A percentile compares a stretch with the other conserved stretches of the same genome.
Conservation (phyloP, 345 rosid species). For the Ricinus communis region DNA sequence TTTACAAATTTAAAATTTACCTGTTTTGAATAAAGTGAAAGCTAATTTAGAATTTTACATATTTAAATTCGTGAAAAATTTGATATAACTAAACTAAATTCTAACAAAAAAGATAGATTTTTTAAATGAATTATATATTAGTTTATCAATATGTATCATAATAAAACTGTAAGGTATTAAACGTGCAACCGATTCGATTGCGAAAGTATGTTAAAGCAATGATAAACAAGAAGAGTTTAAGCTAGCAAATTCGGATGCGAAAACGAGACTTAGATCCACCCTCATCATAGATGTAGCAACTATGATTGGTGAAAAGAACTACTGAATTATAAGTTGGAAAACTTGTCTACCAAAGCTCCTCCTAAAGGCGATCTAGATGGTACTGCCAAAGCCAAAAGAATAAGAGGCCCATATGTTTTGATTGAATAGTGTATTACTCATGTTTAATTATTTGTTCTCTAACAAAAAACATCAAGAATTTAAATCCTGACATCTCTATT, state of each 20-base stretch:
- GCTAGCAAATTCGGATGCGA: too few relatives aligned
- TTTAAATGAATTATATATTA: too few relatives aligned
- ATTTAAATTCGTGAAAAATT: too few relatives aligned
- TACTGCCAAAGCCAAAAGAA: not conserved
- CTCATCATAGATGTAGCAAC: not conserved
- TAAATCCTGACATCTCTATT: not conserved
- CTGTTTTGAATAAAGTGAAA: too few relatives aligned
- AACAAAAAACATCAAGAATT: not conserved
- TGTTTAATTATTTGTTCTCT: not conserved
- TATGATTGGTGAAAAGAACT: not conserved
- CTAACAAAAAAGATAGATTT: too few relatives aligned
- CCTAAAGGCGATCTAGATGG: slow-evolving; percentile 15
- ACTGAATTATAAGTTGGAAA: not conserved
- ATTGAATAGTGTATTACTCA: not conserved
- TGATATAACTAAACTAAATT: too few relatives aligned
- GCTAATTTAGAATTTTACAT: too few relatives aligned
- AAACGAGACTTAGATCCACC: not conserved
- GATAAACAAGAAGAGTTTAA: not conserved
- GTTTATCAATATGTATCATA: too few relatives aligned
- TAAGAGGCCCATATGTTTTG: not conserved
- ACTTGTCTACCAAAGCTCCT: slow-evolving; percentile 11
- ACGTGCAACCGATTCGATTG: not conserved
- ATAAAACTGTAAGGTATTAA: not conserved
- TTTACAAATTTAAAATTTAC: too few relatives aligned
- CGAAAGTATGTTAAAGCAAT: not conserved